A percentile compares a stretch with the other conserved stretches of the same genome.
Conservation (phyloP, 1,139 yeast species). For the Geotrichum europaeum region DNA sequence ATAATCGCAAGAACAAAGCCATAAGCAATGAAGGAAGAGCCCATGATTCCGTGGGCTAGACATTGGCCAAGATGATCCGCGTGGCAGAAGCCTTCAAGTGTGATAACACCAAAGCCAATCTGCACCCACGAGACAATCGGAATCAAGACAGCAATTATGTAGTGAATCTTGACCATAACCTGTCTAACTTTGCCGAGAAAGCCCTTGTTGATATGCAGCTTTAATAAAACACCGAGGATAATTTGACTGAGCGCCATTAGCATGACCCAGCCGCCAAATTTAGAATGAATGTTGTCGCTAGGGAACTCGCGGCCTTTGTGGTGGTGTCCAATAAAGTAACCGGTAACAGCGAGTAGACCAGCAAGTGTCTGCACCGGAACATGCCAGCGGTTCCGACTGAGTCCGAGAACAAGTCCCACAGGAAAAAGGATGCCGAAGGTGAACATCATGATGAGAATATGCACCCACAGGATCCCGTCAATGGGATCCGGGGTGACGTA, state of each 20-base stretch:
- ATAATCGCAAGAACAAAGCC: conserved; percentile 65
- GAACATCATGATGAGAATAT: conserved; percentile 35
- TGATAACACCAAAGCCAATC: conserved; percentile 72
- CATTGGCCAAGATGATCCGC: conserved; percentile 82
- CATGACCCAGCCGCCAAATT: conserved; percentile 32
- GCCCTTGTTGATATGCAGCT: conserved; percentile 34
- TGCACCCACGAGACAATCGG: conserved; percentile 55
- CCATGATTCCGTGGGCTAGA: conserved; percentile 96
- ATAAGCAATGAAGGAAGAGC: conserved; percentile 73
- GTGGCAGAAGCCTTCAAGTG: conserved; percentile 79
- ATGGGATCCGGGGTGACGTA: conserved; percentile 17
- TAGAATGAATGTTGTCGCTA: conserved; percentile 32
- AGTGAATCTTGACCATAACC: conserved; percentile 32
- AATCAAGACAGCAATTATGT: conserved; percentile 34
- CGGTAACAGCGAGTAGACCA: conserved; percentile 34
- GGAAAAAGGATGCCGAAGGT: conserved; percentile 40
- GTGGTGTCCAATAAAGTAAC: conserved; percentile 38
- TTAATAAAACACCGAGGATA: conserved; percentile 33
- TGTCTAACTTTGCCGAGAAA: conserved; percentile 32
- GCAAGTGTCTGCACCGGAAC: conserved; percentile 38
- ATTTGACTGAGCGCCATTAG: conserved; percentile 29
- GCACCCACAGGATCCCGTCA: conserved; percentile 32
- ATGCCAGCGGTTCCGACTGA: conserved; percentile 36
- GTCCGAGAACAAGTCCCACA: conserved; percentile 38
- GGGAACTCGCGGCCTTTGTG: conserved; percentile 37